Evolutionary conservation across 1,139 yeast species (phyloP), one percentile per base, ranked within the genome.

Genomic region (Kodamaea anthophila): DNA sequence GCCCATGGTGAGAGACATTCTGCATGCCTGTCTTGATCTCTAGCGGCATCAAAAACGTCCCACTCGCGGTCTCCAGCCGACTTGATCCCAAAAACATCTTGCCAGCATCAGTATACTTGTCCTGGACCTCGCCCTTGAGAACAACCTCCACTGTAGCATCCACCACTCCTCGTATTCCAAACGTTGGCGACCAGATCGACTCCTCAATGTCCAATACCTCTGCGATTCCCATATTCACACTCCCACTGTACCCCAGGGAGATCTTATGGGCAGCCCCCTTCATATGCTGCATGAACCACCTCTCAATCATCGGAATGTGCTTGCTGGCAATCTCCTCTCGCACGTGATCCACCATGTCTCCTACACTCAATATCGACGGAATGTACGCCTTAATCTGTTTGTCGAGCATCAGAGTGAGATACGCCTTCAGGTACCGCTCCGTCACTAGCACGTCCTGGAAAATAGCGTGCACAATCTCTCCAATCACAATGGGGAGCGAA

Each of bases 81-180:
- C 10, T 8, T 5, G 25, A 13, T n/a, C 26, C 26, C 20, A 24
- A 24, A 10, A 15, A 24, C 13, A 24, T 14, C 5, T 16, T 7
- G 5, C 10, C 9, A 10, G 15, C 21, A 6, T 16, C 8, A 9
- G 18, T 16, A 13, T 24, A 24, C 11, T 21, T 18, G n/a, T 24
- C 27, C 15, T 18, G 16, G 13, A 8, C n/a, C 18, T 23, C 22
- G 23, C 21, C 27, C 21, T 12, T 16, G 11, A 24, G 12, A 5
- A 24, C 27, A 5, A 24, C 82, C 42, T 82, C 83, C 1, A 87
- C 69, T 0, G 96, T 84, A 1, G 81, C 96, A 57, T 91, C 99
- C 10, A 88, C 75, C 46, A 80, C 74, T 1, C 99, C 99, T 41
- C 85, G 77, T n/a, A 93, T 57, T 0, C 99, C 99, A 60, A 71